Conservation (phyloP, 129 eudicot genomes). For the Tagetes patula region DNA sequence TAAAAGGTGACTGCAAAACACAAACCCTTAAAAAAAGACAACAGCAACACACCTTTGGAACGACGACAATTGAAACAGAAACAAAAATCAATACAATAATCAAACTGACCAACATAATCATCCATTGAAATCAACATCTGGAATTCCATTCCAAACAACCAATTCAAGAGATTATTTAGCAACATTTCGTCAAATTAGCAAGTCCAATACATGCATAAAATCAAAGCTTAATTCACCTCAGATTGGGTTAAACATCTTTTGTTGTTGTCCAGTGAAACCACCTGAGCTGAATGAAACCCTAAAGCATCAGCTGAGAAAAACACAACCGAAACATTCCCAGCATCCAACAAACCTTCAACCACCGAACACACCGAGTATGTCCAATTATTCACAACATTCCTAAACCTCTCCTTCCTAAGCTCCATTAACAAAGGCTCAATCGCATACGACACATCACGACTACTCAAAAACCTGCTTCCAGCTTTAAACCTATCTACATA, state of each 20-base stretch:
- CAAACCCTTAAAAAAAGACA: too few relatives aligned
- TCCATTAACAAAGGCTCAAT: conserved; percentile 67
- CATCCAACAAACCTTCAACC: conserved; percentile 87
- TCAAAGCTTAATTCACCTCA: conserved; percentile 58
- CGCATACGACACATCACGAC: conserved; percentile 72
- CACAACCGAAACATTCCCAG: conserved; percentile 94
- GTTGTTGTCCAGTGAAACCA: conserved; percentile 61
- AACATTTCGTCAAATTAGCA: not conserved
- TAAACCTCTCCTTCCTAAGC: conserved; percentile 71
- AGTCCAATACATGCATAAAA: not conserved
- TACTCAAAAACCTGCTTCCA: conserved; percentile 47
- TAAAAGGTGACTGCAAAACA: too few relatives aligned
- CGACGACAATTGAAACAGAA: too few relatives aligned
- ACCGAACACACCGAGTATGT: conserved; percentile 82
- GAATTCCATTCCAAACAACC: not conserved
- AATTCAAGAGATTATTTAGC: not conserved
- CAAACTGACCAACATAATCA: not conserved
- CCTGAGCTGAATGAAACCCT: conserved; percentile 92
- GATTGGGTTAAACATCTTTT: conserved; percentile 68
- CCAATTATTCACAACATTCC: conserved; percentile 58
- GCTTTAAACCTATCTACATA: conserved; percentile 59
- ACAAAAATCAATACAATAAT: not conserved
- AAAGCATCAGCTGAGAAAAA: conserved; percentile 94
- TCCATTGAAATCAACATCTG: not conserved
- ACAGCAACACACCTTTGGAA: too few relatives aligned